A percentile compares a stretch with the other conserved stretches of the same genome.
Evolutionary conservation across 1,284 basidiomycete genomes (phyloP).

Genomic region (Trichosporon coremiiforme): DNA sequence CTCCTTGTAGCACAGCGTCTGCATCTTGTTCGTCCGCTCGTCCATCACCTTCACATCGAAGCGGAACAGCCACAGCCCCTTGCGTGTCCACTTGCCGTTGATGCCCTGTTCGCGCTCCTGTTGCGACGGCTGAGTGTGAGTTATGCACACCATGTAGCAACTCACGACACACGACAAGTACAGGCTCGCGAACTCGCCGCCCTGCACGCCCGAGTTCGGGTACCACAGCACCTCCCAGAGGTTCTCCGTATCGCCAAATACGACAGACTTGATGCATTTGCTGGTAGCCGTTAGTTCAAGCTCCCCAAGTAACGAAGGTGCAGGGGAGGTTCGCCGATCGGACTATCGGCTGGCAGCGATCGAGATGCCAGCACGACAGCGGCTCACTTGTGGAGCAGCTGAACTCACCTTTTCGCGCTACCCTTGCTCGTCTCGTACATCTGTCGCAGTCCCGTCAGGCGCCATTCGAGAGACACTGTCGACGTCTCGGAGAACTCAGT

Average conservation of each 20-base stretch:
- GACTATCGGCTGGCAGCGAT: not conserved
- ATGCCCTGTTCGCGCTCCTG: slow-evolving; percentile 70
- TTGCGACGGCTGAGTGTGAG: slow-evolving; percentile 62
- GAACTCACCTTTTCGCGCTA: slow-evolving; percentile 52
- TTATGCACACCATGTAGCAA: slow-evolving; percentile 23
- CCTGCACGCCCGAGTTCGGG: slow-evolving; percentile 69
- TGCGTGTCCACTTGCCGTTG: slow-evolving; percentile 74
- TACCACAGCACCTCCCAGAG: slow-evolving; percentile 71
- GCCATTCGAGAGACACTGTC: slow-evolving; percentile 74
- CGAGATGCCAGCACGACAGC: not conserved
- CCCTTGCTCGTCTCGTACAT: slow-evolving; percentile 68
- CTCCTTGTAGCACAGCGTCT: slow-evolving; percentile 65
- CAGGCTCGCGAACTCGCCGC: slow-evolving; percentile 66
- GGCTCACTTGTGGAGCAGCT: not conserved
- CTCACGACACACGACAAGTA: slow-evolving; percentile 78
- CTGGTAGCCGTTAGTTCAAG: slow-evolving; percentile 30
- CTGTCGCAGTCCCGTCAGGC: slow-evolving; percentile 65
- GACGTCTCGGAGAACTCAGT: slow-evolving; percentile 62
- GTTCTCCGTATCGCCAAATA: slow-evolving; percentile 56
- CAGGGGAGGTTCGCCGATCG: slow-evolving; percentile 15
- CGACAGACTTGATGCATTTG: slow-evolving; percentile 56
- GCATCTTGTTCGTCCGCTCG: slow-evolving; percentile 36
- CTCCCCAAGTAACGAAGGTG: not conserved
- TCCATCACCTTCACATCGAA: slow-evolving; percentile 70
- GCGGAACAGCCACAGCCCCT: slow-evolving; percentile 78